These are phyloP conservation scores for Fusarium sp. DNA, from an alignment of 2,329 filamentous ascomycete species.

Conservation along the genomic window DNA sequence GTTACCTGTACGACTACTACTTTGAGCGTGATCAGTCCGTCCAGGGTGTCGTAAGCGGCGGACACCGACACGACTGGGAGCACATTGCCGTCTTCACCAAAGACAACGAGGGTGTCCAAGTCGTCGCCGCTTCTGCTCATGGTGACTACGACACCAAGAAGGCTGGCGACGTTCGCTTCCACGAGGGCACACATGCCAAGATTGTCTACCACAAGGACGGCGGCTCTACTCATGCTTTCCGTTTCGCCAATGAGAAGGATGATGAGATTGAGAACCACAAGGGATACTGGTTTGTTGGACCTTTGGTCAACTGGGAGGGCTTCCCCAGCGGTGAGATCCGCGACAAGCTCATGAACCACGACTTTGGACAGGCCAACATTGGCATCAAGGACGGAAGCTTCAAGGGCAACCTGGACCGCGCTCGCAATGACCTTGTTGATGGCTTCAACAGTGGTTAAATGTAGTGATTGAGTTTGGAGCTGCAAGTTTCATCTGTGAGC, in stretches of 20 bases:
- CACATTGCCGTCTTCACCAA: slow-evolving; percentile 25
- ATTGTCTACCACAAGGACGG: slow-evolving; percentile 55
- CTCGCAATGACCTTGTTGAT: background rate
- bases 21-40: slow-evolving; percentile 53
- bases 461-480: background rate
- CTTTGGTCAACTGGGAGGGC: slow-evolving; percentile 48
- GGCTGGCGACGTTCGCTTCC: slow-evolving; percentile 7
- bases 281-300: slow-evolving; percentile 49
- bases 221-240: slow-evolving; percentile 50
- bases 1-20: slow-evolving; percentile 59
- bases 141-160: slow-evolving; percentile 14
- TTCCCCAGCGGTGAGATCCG: slow-evolving; percentile 34
- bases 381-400: slow-evolving; percentile 1
- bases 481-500: background rate
- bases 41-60: background rate
- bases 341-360: background rate
- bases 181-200: slow-evolving; percentile 47
- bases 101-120: slow-evolving; percentile 16
- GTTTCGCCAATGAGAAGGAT: slow-evolving; percentile 44
- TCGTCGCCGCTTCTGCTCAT: slow-evolving; percentile 26
- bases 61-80: slow-evolving; percentile 31
- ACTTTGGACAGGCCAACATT: background rate
- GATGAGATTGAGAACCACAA: slow-evolving; percentile 49
- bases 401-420: background rate
- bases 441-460: background rate